Evolutionary conservation across 306 rosid species (phyloP), one percentile per base, ranked within the genome.

Genomic region (Arachis stenosperma): DNA sequence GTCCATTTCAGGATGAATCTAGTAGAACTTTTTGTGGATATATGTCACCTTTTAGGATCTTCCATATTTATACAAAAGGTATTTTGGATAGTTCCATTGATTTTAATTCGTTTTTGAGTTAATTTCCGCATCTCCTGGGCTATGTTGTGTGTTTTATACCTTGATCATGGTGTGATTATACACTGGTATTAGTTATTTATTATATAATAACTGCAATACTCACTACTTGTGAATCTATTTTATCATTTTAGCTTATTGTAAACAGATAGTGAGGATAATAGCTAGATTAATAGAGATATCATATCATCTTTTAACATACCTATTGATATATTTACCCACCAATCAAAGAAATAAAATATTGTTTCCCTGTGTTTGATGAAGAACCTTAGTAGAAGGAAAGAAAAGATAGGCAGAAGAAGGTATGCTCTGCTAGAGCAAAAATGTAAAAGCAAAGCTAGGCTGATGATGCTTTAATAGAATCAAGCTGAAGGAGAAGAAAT

Each of bases 1-100:
- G 67, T 88, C 63, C 93, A 89, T 80, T 93, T 90, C 81, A 88
- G 97, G 85, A 79, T 70, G 86, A 90, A 93, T 75, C 88, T 90
- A 54, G 90, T 89, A 78, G 98, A 93, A 67, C 96, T 93, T 78
- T 80, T 93, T 82, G 98, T 93, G 81, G 98, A 93, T 82, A 88
- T 88, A 77, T 89, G 97, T 84, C 97, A 93, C 76, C 82, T 93
- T 66, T 81, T 93, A 82, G 85, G 92, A 78, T 88, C 98, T 74
- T 52, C 92, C 53, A 74, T 78, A 69, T 90, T 87, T 78, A 75
- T 85, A 59, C 94, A 90, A 80, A 90, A 90, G 98, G 98, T 93
- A 77, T 73, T 78, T 53, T 58, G 53, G 40, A 77, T 57, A 53
- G 13, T 80, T 40, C 36, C 27, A 12, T 77, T 54, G 73, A 29